Evolutionary conservation across 2,329 filamentous ascomycete genomes (phyloP), one percentile per base, ranked within the genome.

Genomic region (Aspergillus pseudotamarii): DNA sequence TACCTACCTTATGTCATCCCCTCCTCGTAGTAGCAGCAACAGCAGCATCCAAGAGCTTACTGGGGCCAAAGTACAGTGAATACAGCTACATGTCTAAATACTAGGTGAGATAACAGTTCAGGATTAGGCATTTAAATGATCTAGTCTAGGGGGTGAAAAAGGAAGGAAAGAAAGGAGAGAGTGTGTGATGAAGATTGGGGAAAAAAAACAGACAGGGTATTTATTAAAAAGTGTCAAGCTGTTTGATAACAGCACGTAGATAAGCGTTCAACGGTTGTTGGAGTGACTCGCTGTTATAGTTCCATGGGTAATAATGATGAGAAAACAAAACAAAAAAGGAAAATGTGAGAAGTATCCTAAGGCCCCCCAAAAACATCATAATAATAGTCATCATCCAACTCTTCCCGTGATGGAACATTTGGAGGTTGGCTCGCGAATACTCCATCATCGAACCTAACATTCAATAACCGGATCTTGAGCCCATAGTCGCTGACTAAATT

Each of bases 371-470:
- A 91, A 50, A 91, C 84, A 76, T 94, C 92, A 80, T 96, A 98
- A 80, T 91, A 97, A 77, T 96, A 99, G 76, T 97, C 91, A 68
- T 96, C 93, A 76, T 97, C 92, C 68, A 98, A 77, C 0, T 92
- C 94, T 70, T 95, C 91, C 59, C 95, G 84, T 72, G 88, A 91
- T 3, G 95, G 94, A 66, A 97, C 88, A 62, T 87, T 84, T 16
- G 92, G 92, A 6, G 88, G 88, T 46, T 91, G 91, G n/a, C 85
- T 84, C 58, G 84, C 83, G 59, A 87, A 87, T 28, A 86, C 88
- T 53, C 89, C 86, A 75, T 96, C 91, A 75, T 98, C 93, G 80
- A 94, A 91, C 60, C 93, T 84, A 48, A 99, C 91, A 77, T 98
- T 99, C 71, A 99, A 82, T 74, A 99, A 80, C 46, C 95, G 85